phyloP scores from a whole-genome alignment of 2,329 filamentous ascomycete species.

The Cladosporium sp. region DNA sequence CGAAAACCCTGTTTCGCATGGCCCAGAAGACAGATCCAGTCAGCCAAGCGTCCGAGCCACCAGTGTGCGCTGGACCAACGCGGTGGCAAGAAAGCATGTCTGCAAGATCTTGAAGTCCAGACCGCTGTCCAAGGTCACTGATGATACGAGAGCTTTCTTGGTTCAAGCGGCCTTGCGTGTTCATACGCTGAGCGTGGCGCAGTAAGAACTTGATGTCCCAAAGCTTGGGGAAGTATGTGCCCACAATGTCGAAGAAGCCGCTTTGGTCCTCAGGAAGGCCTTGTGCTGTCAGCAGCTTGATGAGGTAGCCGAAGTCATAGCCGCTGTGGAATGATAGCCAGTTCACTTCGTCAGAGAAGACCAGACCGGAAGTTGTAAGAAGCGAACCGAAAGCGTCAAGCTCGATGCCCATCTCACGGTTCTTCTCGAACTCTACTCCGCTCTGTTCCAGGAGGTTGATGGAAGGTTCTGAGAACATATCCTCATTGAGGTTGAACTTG shows the following conservation, averaged over 20 bases:
- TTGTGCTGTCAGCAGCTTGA: slow-evolving; percentile 85
- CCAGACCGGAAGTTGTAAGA: slow-evolving; percentile 87
- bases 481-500: slow-evolving; percentile 87
- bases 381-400: slow-evolving; percentile 85
- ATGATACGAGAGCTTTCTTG: slow-evolving; percentile 71
- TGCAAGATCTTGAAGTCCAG: slow-evolving; percentile 88
- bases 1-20: slow-evolving; percentile 85
- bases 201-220: slow-evolving; percentile 98
- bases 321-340: slow-evolving; percentile 98
- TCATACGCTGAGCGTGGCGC: slow-evolving; percentile 71
- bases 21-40: slow-evolving; percentile 96
- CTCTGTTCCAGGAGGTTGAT: slow-evolving; percentile 88
- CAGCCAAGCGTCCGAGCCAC: slow-evolving; percentile 88
- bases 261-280: slow-evolving; percentile 85
- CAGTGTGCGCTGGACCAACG: slow-evolving; percentile 84
- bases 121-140: slow-evolving; percentile 84
- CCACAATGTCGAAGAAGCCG: slow-evolving; percentile 85
- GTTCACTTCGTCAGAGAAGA: slow-evolving; percentile 81
- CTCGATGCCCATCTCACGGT: slow-evolving; percentile 88
- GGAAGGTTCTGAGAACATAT: slow-evolving; percentile 97
- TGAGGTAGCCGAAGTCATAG: slow-evolving; percentile 96
- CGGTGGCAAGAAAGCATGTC: slow-evolving; percentile 90
- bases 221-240: slow-evolving; percentile 87
- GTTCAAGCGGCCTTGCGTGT: slow-evolving; percentile 52
- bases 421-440: slow-evolving; percentile 85